Evolutionary conservation across 768 basidiomycete genomes (phyloP), one percentile per base, ranked within the genome.

Genomic region (Psilocybe sp.): DNA sequence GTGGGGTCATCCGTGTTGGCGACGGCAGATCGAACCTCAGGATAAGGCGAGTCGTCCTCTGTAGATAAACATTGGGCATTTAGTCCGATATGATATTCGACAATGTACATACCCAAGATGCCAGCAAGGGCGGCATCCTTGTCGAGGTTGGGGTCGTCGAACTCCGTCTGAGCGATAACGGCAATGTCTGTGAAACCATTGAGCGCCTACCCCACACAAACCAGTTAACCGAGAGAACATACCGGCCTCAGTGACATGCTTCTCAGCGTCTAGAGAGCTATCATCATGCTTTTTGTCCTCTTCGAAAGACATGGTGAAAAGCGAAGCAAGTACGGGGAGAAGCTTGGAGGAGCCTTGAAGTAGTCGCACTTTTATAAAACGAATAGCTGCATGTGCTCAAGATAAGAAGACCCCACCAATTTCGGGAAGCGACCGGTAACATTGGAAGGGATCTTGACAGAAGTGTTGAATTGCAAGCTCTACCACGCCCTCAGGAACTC

Each of bases 31-130:
- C 83, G 77, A 19, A 86, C 85, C 57, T 87, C 85, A n/a, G 83
- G 81, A 59, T 87, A 87, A 5, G 85, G 83, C 1, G 82, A 84
- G 60, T 86, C 84, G 53, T 85, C 80, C 66, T 83, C 73, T 80
- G 54, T 13, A 52, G 33, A 16, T 13, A 12, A 46, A 37, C 16
- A 49, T 32, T 31, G 14, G 4, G 11, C 31, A 8, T 12, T 15
- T 6, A 18, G 20, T 70, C 10, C 69, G 64, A 51, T 70, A 71
- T 54, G 57, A 40, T 16, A 23, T n/a, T 41, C 40, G 32, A 66
- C 50, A 71, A 67, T 59, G n/a, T 28, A 72, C 56, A 42, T 54
- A 74, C 74, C 76, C 31, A 78, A 59, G 11, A 74, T 60, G 16
- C 74, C 75, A 28, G 66, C 66, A 20, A 73, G 54, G 11, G 76